A percentile compares a stretch with the other conserved stretches of the same genome.
Evolutionary conservation across 352 stramenopile genomes (phyloP).

Genomic region (Globisporangium yorkense): DNA sequence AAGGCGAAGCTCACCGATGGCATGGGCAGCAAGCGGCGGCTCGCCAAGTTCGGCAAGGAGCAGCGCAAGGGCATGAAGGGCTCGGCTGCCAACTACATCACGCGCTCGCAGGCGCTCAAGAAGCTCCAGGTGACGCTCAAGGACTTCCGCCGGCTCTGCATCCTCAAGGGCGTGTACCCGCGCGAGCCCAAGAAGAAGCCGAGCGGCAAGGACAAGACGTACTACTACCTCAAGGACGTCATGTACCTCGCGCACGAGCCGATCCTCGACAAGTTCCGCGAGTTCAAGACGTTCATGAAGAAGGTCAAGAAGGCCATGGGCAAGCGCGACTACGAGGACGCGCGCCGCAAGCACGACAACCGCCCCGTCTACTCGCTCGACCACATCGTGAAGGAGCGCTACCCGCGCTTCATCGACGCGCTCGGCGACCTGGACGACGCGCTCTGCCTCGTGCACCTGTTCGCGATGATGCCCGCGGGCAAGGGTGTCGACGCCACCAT

Average conservation of each 20-base stretch:
- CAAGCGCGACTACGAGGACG: constrained; percentile 79
- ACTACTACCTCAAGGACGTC: constrained; percentile 99
- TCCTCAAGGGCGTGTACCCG: constrained; percentile 99
- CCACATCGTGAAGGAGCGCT: constrained; percentile 98
- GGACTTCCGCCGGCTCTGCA: constrained; percentile 98
- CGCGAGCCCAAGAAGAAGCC: constrained; percentile 94
- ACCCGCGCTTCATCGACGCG: constrained; percentile 96
- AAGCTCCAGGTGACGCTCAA: constrained; percentile 95
- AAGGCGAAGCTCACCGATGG: constrained; percentile 83
- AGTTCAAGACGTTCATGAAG: constrained; percentile 99
- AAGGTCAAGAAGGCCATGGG: constrained; percentile 89
- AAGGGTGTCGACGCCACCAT: constrained; percentile 83
- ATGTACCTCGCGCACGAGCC: constrained; percentile 97
- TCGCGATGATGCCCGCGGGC: constrained; percentile 93
- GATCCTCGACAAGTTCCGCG: constrained; percentile 97
- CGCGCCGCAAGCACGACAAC: constrained; percentile 78
- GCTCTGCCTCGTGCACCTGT: constrained; percentile 96
- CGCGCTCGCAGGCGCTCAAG: constrained; percentile 92
- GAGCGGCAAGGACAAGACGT: constrained; percentile 95
- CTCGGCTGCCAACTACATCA: constrained; percentile 94
- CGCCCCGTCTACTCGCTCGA: constrained; percentile 94
- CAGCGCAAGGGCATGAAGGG: constrained; percentile 78
- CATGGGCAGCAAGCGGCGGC: constrained; percentile 76
- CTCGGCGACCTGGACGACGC: constrained; percentile 98
- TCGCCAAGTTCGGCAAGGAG: constrained; percentile 84